Percentiles rank a stretch among this genome's conserved stretches.
These are phyloP conservation scores for Cenchrus purpureus DNA, from an alignment of 176 grass and related monocot genomes.

Conservation along the genomic window DNA sequence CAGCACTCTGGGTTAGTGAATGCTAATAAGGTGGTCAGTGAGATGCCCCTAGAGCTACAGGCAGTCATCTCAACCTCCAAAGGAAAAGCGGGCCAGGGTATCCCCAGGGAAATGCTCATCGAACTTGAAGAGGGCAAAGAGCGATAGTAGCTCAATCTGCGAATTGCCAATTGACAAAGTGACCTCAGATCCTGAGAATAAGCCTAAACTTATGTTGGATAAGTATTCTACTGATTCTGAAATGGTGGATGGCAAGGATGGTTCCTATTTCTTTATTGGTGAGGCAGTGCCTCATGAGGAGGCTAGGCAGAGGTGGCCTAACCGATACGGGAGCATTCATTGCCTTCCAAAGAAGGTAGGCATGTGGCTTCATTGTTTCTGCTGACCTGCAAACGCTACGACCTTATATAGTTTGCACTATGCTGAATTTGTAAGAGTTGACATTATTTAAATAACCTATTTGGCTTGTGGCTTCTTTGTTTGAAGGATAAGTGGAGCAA, in stretches of 20 bases:
- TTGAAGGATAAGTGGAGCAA: conserved; percentile 70
- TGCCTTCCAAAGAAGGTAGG: conserved; percentile 47
- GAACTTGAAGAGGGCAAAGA: conserved; percentile 32
- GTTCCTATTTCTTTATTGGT: conserved; percentile 66
- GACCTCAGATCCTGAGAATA: conserved; percentile 27
- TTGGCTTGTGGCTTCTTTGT: conserved; percentile 42
- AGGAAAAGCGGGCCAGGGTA: conserved; percentile 36
- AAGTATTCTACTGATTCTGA: conserved; percentile 10
- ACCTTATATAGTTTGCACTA: conserved; percentile 32
- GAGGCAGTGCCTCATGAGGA: conserved; percentile 60
- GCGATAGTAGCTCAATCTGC: conserved; percentile 17
- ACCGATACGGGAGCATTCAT: conserved; percentile 62
- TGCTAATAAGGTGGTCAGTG: background rate
- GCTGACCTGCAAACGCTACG: background rate
- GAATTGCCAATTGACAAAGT: conserved; percentile 7
- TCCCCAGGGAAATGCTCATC: conserved; percentile 20
- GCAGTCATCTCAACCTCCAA: conserved; percentile 35
- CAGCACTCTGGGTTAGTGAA: background rate
- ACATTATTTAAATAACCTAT: conserved; percentile 41
- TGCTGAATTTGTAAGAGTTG: conserved; percentile 38
- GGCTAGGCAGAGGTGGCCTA: conserved; percentile 74
- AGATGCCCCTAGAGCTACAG: conserved; percentile 24
- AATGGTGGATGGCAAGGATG: conserved; percentile 32
- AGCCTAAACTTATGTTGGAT: conserved; percentile 28
- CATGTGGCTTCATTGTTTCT: conserved; percentile 8